These are phyloP conservation scores for Globisporangium ultimum DNA, from an alignment of 352 stramenopile species.

Conservation along the genomic window DNA sequence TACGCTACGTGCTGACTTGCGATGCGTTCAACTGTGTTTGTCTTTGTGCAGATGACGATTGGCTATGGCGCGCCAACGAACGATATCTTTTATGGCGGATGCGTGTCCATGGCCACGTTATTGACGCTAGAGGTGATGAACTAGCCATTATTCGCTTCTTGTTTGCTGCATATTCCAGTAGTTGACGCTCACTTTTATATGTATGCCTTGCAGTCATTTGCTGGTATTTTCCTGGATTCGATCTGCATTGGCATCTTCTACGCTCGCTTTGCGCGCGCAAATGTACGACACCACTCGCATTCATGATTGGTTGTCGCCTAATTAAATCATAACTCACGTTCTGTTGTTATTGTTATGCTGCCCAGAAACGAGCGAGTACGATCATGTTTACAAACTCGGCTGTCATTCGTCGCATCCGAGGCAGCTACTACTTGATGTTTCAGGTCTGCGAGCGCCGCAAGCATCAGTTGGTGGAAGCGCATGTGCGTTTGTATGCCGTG, in stretches of 20 bases:
- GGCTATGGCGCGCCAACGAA: constrained; percentile 83
- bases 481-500: constrained; percentile 83
- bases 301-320: background rate
- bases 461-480: constrained; percentile 84
- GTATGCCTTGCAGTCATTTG: constrained; percentile 51
- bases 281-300: constrained; percentile 32
- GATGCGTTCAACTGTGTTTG: background rate
- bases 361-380: constrained; percentile 76
- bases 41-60: constrained; percentile 74
- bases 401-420: constrained; percentile 88
- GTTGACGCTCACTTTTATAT: background rate
- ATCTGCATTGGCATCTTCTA: constrained; percentile 89
- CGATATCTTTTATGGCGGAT: constrained; percentile 87
- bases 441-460: constrained; percentile 88
- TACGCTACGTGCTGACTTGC: background rate
- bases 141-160: no score
- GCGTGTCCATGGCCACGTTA: constrained; percentile 71
- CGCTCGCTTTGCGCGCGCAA: constrained; percentile 74
- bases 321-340: background rate
- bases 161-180: no score
- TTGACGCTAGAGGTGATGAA: constrained; percentile 72
- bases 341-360: background rate
- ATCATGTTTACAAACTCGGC: constrained; percentile 86
- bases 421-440: constrained; percentile 91
- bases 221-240: constrained; percentile 82